Conservation (phyloP, 805 yeast species). For the Schwanniomyces yamadae region DNA sequence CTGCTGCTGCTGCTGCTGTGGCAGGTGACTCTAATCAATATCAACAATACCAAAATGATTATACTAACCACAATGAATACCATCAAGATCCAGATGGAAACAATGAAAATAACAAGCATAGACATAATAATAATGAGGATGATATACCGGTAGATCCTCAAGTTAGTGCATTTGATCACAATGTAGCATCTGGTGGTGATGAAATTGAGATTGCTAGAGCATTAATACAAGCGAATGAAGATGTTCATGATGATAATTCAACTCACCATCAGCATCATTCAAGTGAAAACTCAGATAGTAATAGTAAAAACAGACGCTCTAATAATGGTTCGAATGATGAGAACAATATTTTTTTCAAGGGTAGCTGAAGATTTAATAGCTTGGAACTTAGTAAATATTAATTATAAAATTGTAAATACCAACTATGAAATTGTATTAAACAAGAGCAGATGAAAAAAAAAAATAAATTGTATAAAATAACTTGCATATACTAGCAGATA, state of each 20-base stretch:
- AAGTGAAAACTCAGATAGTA: conserved; percentile 6
- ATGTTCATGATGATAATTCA: conserved; percentile 17
- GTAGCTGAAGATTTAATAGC: conserved; percentile 6
- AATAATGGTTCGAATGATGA: conserved; percentile 14
- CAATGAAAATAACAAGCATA: conserved; percentile 8
- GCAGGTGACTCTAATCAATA: conserved; percentile 19
- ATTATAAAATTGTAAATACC: no score
- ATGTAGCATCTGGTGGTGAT: conserved; percentile 44
- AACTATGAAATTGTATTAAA: no score
- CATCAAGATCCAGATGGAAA: conserved; percentile 12
- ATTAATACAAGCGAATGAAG: conserved; percentile 57
- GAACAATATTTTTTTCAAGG: conserved; percentile 19
- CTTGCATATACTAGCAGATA: no score
- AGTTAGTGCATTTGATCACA: conserved; percentile 47
- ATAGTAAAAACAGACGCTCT: neutral
- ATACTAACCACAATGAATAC: conserved; percentile 9
- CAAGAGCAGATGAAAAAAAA: no score
- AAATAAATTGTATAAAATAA: no score
- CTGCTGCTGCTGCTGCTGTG: conserved; percentile 35
- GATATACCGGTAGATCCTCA: conserved; percentile 60
- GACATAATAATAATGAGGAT: conserved; percentile 17
- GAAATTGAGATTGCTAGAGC: conserved; percentile 69
- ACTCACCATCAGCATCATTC: conserved; percentile 3
- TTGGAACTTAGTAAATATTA: no score
- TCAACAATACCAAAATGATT: conserved; percentile 14